A percentile compares a stretch with the other conserved stretches of the same genome.
These are phyloP conservation scores for Leucogyrophana mollusca DNA, from an alignment of 768 basidiomycete genomes.

Conservation along the genomic window DNA sequence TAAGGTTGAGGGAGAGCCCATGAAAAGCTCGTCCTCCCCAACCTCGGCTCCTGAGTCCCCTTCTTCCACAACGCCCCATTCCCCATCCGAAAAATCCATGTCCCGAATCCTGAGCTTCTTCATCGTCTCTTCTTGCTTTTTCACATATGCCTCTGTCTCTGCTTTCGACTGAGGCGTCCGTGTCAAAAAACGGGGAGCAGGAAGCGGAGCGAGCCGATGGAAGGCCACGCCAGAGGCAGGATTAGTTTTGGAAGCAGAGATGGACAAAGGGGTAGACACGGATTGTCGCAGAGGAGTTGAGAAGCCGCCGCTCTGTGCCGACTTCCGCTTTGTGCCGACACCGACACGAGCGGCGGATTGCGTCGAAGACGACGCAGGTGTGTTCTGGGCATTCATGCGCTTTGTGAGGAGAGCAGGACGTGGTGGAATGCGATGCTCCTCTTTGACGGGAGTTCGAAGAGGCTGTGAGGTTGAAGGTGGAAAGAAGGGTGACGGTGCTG, in stretches of 20 bases:
- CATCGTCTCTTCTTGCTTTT: slow-evolving; percentile 62
- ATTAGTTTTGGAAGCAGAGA: slow-evolving; percentile 31
- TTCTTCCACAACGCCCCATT: slow-evolving; percentile 38
- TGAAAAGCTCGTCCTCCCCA: slow-evolving; percentile 40
- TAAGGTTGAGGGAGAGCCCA: slow-evolving; percentile 17
- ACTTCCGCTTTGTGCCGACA: slow-evolving; percentile 68
- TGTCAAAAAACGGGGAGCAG: slow-evolving; percentile 27
- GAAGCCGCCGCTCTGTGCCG: slow-evolving; percentile 39
- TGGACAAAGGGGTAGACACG: slow-evolving; percentile 36
- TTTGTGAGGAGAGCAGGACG: slow-evolving; percentile 41
- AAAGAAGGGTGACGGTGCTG: slow-evolving; percentile 39
- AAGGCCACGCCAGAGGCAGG: slow-evolving; percentile 34
- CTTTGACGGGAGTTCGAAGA: slow-evolving; percentile 62
- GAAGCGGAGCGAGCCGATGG: slow-evolving; percentile 33
- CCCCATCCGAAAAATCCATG: slow-evolving; percentile 44
- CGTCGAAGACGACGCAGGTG: slow-evolving; percentile 9
- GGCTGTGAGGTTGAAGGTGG: slow-evolving; percentile 45
- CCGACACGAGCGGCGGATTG: slow-evolving; percentile 31
- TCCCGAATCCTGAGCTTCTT: slow-evolving; percentile 62
- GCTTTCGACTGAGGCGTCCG: slow-evolving; percentile 34
- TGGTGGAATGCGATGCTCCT: slow-evolving; percentile 35
- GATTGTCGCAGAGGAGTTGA: slow-evolving; percentile 58
- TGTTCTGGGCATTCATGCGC: slow-evolving; percentile 23
- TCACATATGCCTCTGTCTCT: slow-evolving; percentile 37
- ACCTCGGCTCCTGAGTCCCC: slow-evolving; percentile 55